phyloP scores from a whole-genome alignment of 345 rosid genomes.

The Streptanthus diversifolius region DNA sequence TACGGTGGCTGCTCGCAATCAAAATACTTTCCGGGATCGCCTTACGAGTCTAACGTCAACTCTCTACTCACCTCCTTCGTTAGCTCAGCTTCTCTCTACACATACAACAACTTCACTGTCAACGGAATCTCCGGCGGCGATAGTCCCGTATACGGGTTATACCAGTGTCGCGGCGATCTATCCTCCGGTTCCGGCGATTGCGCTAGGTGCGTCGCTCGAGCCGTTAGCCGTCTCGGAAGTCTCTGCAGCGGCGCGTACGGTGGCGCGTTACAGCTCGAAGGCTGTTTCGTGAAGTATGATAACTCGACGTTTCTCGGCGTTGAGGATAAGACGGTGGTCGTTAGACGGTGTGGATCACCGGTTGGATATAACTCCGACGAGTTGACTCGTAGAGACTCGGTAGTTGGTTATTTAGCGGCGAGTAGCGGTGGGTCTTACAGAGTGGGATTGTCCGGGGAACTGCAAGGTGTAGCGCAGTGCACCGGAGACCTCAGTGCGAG shows the following conservation, averaged over 20 bases:
- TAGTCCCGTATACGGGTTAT: conserved; percentile 53
- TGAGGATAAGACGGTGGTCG: conserved; percentile 45
- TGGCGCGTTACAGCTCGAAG: conserved; percentile 70
- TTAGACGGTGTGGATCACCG: conserved; percentile 58
- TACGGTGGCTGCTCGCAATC: conserved; percentile 80
- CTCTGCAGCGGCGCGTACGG: conserved; percentile 57
- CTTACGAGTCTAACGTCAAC: conserved; percentile 69
- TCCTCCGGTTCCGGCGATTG: conserved; percentile 41
- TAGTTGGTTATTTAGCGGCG: conserved; percentile 46
- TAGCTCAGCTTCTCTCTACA: conserved; percentile 65
- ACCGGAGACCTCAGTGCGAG: conserved; percentile 64
- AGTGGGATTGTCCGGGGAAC: conserved; percentile 48
- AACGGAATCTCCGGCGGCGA: conserved; percentile 30
- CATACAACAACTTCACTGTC: conserved; percentile 67
- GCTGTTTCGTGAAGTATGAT: conserved; percentile 60
- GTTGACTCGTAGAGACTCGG: conserved; percentile 51
- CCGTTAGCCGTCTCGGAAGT: conserved; percentile 61
- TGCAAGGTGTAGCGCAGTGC: conserved; percentile 70
- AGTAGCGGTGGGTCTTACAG: conserved; percentile 46
- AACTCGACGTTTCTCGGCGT: conserved; percentile 61
- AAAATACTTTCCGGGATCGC: conserved; percentile 48
- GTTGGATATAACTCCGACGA: conserved; percentile 47
- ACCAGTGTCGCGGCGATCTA: conserved; percentile 94
- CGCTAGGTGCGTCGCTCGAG: conserved; percentile 61
- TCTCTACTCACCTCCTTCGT: conserved; percentile 82